Evolutionary conservation across 306 rosid species (phyloP).

Genomic region (Vicia faba): DNA sequence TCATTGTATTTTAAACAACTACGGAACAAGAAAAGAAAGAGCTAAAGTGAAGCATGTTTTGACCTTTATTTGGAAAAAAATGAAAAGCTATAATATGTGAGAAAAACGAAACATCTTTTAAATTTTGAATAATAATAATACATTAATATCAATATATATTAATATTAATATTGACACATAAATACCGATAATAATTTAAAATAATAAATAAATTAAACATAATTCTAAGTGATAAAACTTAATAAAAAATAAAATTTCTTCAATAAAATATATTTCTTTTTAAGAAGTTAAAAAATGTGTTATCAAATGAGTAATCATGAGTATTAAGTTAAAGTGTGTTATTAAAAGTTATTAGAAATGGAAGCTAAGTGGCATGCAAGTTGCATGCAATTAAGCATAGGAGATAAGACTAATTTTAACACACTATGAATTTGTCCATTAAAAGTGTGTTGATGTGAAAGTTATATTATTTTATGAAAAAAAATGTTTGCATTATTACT

Average conservation of each 20-base stretch:
- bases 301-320: background rate
- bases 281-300: background rate
- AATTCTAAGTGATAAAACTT: too few species aligned
- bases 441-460: constrained; percentile 14
- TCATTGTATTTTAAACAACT: background rate
- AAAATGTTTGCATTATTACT: background rate
- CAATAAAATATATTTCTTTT: too few species aligned
- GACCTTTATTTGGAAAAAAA: background rate
- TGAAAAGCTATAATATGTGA: background rate
- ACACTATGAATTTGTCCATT: background rate
- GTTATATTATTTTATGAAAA: background rate
- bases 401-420: background rate
- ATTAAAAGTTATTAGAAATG: background rate
- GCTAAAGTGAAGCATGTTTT: constrained; percentile 7
- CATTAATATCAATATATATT: too few species aligned
- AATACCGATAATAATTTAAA: too few species aligned
- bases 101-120: background rate
- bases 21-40: constrained; percentile 13
- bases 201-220: too few species aligned
- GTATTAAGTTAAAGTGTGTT: too few species aligned
- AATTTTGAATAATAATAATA: too few species aligned
- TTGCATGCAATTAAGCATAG: constrained; percentile 21
- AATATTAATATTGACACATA: too few species aligned
- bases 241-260: too few species aligned
- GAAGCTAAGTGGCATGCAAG: constrained; percentile 26